phyloP scores from a whole-genome alignment of 768 basidiomycete species.

The Russula dissimulans region DNA sequence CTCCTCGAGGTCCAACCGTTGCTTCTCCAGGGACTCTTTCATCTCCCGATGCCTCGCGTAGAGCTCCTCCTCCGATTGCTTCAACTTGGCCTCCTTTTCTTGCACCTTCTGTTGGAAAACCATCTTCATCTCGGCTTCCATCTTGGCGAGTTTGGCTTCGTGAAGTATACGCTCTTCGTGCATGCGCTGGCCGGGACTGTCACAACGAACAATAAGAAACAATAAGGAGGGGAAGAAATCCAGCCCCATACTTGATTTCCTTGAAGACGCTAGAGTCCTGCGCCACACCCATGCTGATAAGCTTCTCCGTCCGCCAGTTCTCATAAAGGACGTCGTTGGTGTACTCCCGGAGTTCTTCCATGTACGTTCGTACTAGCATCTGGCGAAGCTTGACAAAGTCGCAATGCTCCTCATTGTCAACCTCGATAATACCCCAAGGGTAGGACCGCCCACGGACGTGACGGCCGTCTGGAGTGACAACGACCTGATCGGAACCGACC shows the following conservation, averaged over 20 bases:
- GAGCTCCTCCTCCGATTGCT: slow-evolving; percentile 98
- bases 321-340: slow-evolving; percentile 95
- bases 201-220: background rate
- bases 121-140: slow-evolving; percentile 99
- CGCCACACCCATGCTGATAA: slow-evolving; percentile 94
- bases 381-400: slow-evolving; percentile 99
- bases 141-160: slow-evolving; percentile 96
- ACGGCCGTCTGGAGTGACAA: slow-evolving; percentile 79
- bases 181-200: slow-evolving; percentile 88
- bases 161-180: slow-evolving; percentile 95
- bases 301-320: slow-evolving; percentile 95
- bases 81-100: slow-evolving; percentile 98
- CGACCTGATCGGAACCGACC: slow-evolving; percentile 84
- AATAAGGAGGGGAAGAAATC: background rate
- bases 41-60: slow-evolving; percentile 98
- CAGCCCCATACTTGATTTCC: slow-evolving; percentile 83
- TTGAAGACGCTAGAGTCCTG: slow-evolving; percentile 98
- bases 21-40: slow-evolving; percentile 99
- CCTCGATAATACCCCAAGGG: slow-evolving; percentile 98
- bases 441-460: slow-evolving; percentile 91
- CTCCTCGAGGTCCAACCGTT: slow-evolving; percentile 90
- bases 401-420: slow-evolving; percentile 98
- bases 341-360: slow-evolving; percentile 98
- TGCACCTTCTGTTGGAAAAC: slow-evolving; percentile 99
- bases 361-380: slow-evolving; percentile 98